These are phyloP conservation scores for Plasmodium falciparum DNA, from an alignment of 169 alveolate species.

Conservation along the genomic window DNA sequence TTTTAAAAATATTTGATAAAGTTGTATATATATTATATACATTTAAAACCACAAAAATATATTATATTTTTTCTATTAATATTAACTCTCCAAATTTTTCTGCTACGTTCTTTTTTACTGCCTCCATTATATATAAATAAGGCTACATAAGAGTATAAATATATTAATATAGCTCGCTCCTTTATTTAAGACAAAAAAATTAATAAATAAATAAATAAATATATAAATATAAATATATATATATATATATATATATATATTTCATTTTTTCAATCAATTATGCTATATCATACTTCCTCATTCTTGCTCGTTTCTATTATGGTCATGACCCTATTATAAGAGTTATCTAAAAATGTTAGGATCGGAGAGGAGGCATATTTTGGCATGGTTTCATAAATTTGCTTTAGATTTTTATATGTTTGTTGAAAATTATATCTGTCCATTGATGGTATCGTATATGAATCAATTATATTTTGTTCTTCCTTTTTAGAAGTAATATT, in stretches of 20 bases:
- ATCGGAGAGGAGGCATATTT: constrained; percentile 71
- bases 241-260: background rate
- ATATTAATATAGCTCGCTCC: no score
- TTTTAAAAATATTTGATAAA: no score
- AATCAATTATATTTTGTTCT: background rate
- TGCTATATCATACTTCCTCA: constrained; percentile 10
- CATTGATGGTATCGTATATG: constrained; percentile 32
- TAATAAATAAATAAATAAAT: background rate
- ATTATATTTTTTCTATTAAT: no score
- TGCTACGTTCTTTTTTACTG: background rate
- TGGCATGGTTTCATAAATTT: constrained; percentile 43
- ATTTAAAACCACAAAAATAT: no score
- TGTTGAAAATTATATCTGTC: constrained; percentile 52
- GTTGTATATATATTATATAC: no score
- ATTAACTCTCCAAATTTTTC: no score
- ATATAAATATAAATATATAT: background rate
- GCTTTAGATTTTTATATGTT: constrained; percentile 45
- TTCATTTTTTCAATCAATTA: background rate
- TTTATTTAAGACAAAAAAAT: background rate
- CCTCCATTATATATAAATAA: background rate
- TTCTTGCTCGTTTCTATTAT: constrained; percentile 58
- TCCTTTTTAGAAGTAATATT: constrained; percentile 7
- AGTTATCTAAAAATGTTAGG: constrained; percentile 55
- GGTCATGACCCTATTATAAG: constrained; percentile 46
- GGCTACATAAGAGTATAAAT: background rate